Evolutionary conservation across 805 yeast species (phyloP), one percentile per base, ranked within the genome.

Genomic region (Candida bentonensis): DNA sequence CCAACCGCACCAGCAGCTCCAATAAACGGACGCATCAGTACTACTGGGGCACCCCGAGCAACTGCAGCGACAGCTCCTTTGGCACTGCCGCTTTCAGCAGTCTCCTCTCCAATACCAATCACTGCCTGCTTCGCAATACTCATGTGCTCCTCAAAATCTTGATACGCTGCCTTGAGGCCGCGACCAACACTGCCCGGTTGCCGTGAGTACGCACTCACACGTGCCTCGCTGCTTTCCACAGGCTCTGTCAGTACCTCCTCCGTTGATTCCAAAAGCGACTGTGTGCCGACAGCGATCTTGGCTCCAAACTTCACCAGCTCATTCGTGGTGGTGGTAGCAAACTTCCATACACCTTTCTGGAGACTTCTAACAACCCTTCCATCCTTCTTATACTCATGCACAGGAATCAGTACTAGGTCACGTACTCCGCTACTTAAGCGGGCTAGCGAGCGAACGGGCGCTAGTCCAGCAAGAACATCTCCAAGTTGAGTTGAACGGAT

Each of bases 1-100:
- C 89, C 80, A 4, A 88, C 69, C 0, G 94, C 95, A 58, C 86
- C 96, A 0, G 96, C 82, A 0, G 95, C 86, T 1, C 96, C 97
- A 53, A 88, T 86, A 49, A 86, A 71, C 2, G 96, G 96, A 39
- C 96, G 61, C 2, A 88, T 69, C 15, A 88, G 61, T 17, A 85
- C 79, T 15, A 85, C 75, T 0, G 96, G 96, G 1, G 94, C 76
- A 0, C 82, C 85, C 50, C 73, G 74, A 13, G 83, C 79, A 13
- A 86, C 67, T 1, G 85, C 78, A 17, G 68, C 61, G 0, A 84
- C 73, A 0, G 88, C 84, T 3, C 71, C 79, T 52, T 74, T 79
- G 0, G 85, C 76, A 47, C 71, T 75, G 0, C 76, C 79, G 23
- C 80, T 69, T n/a, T 73, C 79, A 22, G 76, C 68, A 5, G 85